These are phyloP conservation scores for Lachnum nothofagi DNA, from an alignment of 2,329 filamentous ascomycete genomes.

Conservation along the genomic window DNA sequence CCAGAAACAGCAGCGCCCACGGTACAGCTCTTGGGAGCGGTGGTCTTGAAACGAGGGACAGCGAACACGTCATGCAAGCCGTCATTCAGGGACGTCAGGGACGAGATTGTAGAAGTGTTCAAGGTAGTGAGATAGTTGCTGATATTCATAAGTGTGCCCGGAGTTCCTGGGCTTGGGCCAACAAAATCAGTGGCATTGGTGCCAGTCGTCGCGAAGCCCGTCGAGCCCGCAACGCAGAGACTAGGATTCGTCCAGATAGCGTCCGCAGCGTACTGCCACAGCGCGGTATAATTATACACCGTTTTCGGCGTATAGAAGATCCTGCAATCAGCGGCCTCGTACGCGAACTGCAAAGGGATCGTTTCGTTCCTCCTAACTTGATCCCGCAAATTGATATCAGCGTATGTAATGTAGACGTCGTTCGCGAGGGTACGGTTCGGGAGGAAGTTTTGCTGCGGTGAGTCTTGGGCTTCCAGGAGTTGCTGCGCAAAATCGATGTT, in stretches of 20 bases:
- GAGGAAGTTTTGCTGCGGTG: conserved; percentile 15
- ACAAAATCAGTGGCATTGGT: too few relatives aligned
- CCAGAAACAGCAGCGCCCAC: too few relatives aligned
- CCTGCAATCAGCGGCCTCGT: conserved; percentile 55
- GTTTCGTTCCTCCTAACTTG: conserved; percentile 27
- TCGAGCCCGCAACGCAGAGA: conserved; percentile 7
- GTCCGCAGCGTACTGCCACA: conserved; percentile 44
- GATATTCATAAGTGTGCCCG: too few relatives aligned
- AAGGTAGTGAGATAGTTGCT: too few relatives aligned
- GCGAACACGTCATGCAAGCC: too few relatives aligned
- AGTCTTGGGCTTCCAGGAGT: conserved; percentile 13
- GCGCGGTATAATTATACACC: conserved; percentile 40
- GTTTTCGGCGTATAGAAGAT: conserved; percentile 52
- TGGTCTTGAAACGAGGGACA: too few relatives aligned
- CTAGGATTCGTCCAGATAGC: conserved; percentile 31
- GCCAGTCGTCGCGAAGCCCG: conserved; percentile 1
- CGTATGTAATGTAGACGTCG: conserved; percentile 25
- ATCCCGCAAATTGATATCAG: conserved; percentile 41
- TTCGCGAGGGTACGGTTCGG: conserved; percentile 22
- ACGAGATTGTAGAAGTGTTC: too few relatives aligned
- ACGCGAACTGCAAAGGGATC: conserved; percentile 51
- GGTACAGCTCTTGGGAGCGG: too few relatives aligned
- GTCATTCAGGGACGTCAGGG: too few relatives aligned
- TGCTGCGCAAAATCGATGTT: conserved; percentile 25
- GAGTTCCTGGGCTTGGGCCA: too few relatives aligned